Conservation (phyloP, 2,329 filamentous ascomycete species). For the Penicillium janthinellum region DNA sequence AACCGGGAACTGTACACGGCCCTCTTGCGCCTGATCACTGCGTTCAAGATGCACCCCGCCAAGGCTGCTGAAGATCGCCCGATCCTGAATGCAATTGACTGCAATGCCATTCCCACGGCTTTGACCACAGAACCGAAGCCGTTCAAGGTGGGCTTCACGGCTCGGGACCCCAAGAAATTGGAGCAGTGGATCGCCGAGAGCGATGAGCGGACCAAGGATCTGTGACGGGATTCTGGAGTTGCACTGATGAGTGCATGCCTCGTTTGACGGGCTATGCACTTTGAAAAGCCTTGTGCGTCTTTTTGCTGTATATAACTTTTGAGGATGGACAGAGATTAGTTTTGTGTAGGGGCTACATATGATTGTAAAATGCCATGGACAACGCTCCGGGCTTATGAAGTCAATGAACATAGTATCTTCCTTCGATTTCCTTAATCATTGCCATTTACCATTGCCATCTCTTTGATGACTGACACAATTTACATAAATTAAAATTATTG, state of each 20-base stretch:
- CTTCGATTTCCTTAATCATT: background rate
- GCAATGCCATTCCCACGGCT: conserved; percentile 59
- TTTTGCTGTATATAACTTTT: background rate
- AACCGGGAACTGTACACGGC: conserved; percentile 66
- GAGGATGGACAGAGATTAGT: background rate
- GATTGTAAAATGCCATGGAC: background rate
- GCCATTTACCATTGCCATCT: too few relatives aligned
- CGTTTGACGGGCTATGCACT: background rate
- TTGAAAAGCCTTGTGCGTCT: background rate
- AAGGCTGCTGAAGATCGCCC: conserved; percentile 52
- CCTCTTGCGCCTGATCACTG: conserved; percentile 60
- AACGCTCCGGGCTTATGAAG: background rate
- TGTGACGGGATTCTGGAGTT: conserved; percentile 31
- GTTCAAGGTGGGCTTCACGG: conserved; percentile 61
- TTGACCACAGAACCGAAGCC: conserved; percentile 64
- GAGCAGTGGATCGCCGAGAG: conserved; percentile 57
- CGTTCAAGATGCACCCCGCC: conserved; percentile 58
- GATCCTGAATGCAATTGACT: conserved; percentile 59
- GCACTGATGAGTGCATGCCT: background rate
- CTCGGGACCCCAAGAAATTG: conserved; percentile 51
- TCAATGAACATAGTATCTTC: background rate
- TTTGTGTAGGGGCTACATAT: background rate
- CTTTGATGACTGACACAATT: too few relatives aligned
- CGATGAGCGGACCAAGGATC: conserved; percentile 54
- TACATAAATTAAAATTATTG: too few relatives aligned